Conservation (phyloP, 805 yeast genomes). For the Ogataea nakhonphanomensis region DNA sequence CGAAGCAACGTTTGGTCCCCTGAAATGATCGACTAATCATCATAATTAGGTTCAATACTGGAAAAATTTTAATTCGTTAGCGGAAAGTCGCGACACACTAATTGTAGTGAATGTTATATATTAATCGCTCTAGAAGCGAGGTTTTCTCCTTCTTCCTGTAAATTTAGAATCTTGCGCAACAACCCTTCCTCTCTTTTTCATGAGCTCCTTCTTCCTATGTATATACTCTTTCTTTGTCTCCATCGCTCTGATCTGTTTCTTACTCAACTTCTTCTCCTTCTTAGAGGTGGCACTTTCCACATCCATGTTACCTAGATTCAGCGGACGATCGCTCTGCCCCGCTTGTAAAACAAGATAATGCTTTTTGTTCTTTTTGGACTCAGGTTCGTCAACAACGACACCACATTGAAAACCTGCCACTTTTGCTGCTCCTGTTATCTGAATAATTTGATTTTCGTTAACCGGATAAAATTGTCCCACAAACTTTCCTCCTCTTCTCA, state of each 20-base stretch:
- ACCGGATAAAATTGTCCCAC: slow-evolving; percentile 96
- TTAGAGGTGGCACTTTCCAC: slow-evolving; percentile 59
- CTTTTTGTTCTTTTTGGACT: slow-evolving; percentile 85
- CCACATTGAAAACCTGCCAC: slow-evolving; percentile 97
- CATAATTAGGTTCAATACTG: background rate
- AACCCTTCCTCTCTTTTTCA: slow-evolving; percentile 83
- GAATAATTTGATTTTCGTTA: slow-evolving; percentile 79
- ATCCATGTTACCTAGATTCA: slow-evolving; percentile 76
- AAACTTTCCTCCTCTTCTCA: slow-evolving; percentile 93
- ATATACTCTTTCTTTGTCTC: slow-evolving; percentile 83
- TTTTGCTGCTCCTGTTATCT: slow-evolving; percentile 80
- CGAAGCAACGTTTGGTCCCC: slow-evolving; percentile 15
- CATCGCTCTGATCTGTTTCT: slow-evolving; percentile 47
- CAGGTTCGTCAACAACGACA: slow-evolving; percentile 88
- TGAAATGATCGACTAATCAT: slow-evolving; percentile 1
- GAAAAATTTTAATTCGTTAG: slow-evolving; percentile 1
- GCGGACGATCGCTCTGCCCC: slow-evolving; percentile 68
- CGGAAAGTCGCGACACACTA: slow-evolving; percentile 6
- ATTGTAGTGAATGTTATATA: slow-evolving; percentile 2
- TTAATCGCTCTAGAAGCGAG: slow-evolving; percentile 44
- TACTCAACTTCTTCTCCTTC: slow-evolving; percentile 39
- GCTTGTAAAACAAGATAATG: slow-evolving; percentile 88
- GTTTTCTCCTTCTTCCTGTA: slow-evolving; percentile 80
- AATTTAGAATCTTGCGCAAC: slow-evolving; percentile 90
- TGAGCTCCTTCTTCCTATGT: slow-evolving; percentile 85